Base-by-base conservation (phyloP, 306 rosid species). In the Lathyrus tuberosus region DNA sequence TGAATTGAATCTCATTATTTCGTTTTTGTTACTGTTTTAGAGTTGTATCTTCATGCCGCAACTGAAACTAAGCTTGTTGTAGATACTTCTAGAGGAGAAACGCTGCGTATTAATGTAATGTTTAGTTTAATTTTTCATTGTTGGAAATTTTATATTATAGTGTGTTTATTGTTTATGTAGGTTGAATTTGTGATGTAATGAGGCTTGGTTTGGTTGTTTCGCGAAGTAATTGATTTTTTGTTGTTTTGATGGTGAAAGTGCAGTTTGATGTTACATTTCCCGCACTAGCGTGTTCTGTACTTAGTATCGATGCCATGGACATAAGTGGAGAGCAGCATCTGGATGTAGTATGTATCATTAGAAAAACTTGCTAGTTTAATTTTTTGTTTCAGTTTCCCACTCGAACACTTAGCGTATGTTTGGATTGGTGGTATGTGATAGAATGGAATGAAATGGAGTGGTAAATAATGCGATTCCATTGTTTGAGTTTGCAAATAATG, bases 191-290 rank as follows among this genome's bases (percentile, higher is more conserved):
- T 51, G 14, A 18, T 70, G 3, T 51, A n/a, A 6, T 59, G 1
- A 26, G 18, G 13, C 30, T 24, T 5, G 20, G 16, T 11, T 33
- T 51, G 70, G 56, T 28, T 65, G 43, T 44, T 15, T n/a, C 24
- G 9, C 20, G 15, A 69, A 12, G 53, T 77, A 38, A 73, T 60
- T 69, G 35, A 49, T 71, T n/a, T 33, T 6, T 10, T 37, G 47
- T 63, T 49, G n/a, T 79, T 73, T 71, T 77, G 69, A 42, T 76
- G 70, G 41, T 67, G 81, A 67, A 78, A 73, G 78, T 87, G 91
- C 96, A 95, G 99, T 95, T 95, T 62, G 99, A 95, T 89, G 95
- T 95, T 56, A 89, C 96, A 3, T 95, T 95, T 78, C 92, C 97
- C 33, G 97, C 99, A 13, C 89, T 95, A 58, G 87, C 99, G 5